A percentile compares a stretch with the other conserved stretches of the same genome.
These are phyloP conservation scores for Penstemon eatonii DNA, from an alignment of 257 asterid genomes.

Conservation along the genomic window DNA sequence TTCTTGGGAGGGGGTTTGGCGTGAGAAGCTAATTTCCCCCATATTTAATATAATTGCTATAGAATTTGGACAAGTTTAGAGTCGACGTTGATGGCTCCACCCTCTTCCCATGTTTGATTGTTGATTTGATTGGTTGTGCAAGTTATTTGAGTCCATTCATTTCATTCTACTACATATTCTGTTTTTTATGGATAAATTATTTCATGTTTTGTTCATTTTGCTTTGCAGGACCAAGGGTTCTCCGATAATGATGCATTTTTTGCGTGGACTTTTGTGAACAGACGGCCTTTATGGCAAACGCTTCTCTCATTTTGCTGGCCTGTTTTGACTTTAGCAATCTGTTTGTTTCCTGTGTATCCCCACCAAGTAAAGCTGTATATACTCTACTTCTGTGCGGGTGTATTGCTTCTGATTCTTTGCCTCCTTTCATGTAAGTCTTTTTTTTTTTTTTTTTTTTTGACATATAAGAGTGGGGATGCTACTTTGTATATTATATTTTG, in stretches of 20 bases:
- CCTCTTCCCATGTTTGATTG: no score
- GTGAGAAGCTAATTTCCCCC: neutral
- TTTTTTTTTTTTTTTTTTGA: no score
- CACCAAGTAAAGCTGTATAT: constrained; percentile 84
- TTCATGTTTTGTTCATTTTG: constrained; percentile 22
- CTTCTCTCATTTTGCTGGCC: constrained; percentile 99
- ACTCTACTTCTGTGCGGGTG: constrained; percentile 93
- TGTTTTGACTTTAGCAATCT: constrained; percentile 88
- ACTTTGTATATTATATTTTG: constrained; percentile 14
- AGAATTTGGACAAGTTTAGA: no score
- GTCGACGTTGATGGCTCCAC: neutral
- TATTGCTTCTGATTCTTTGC: constrained; percentile 85
- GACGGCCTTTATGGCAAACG: constrained; percentile 96
- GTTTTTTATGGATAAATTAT: constrained; percentile 21
- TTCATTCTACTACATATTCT: neutral
- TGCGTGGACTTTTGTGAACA: constrained; percentile 92
- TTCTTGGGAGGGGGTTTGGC: no score
- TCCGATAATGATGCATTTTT: constrained; percentile 94
- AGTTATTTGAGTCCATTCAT: neutral
- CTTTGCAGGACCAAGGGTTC: constrained; percentile 85
- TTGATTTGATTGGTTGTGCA: constrained; percentile 1
- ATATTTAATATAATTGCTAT: neutral
- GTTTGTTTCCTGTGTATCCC: constrained; percentile 98
- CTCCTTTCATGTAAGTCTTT: constrained; percentile 70
- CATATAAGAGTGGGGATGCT: constrained; percentile 7